Conservation (phyloP, 148 eudicot species). For the Talinum fruticosum region DNA sequence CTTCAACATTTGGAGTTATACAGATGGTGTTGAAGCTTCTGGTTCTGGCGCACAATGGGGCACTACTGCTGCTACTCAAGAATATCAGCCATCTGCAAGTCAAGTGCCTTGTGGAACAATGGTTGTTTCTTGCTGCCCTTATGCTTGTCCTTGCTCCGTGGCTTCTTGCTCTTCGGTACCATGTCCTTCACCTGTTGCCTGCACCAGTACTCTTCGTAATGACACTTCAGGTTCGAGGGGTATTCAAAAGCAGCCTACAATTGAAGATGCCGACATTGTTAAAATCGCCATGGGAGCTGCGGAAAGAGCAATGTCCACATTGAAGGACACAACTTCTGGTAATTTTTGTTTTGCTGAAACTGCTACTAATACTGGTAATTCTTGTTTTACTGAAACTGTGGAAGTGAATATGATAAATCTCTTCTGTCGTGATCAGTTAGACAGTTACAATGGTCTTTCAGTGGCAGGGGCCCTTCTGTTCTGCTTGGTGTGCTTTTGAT, state of each 20-base stretch:
- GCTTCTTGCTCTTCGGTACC: constrained; percentile 40
- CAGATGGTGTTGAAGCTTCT: constrained; percentile 36
- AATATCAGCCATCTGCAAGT: constrained; percentile 36
- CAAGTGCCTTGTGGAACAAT: constrained; percentile 36
- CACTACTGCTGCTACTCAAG: constrained; percentile 34
- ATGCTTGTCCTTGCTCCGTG: constrained; percentile 43
- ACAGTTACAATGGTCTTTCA: neutral
- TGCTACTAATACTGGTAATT: neutral
- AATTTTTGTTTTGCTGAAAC: neutral
- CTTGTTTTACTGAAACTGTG: constrained; percentile 11
- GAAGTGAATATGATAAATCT: neutral
- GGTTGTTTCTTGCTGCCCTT: constrained; percentile 44
- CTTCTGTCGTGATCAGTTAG: neutral
- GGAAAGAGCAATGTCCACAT: constrained; percentile 59
- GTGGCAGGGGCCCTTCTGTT: neutral
- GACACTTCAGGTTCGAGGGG: constrained; percentile 28
- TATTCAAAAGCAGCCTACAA: constrained; percentile 24
- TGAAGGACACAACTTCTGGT: constrained; percentile 43
- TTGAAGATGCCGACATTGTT: constrained; percentile 43
- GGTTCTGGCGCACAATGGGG: constrained; percentile 34
- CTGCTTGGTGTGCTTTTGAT: neutral
- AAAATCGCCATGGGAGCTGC: constrained; percentile 67
- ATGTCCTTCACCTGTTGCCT: constrained; percentile 34
- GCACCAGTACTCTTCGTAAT: constrained; percentile 25
- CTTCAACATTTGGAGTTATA: constrained; percentile 39